Percentiles rank a stretch among this genome's conserved stretches.
phyloP scores from a whole-genome alignment of 768 basidiomycete species.

The Symmetrospora coprosmae region DNA sequence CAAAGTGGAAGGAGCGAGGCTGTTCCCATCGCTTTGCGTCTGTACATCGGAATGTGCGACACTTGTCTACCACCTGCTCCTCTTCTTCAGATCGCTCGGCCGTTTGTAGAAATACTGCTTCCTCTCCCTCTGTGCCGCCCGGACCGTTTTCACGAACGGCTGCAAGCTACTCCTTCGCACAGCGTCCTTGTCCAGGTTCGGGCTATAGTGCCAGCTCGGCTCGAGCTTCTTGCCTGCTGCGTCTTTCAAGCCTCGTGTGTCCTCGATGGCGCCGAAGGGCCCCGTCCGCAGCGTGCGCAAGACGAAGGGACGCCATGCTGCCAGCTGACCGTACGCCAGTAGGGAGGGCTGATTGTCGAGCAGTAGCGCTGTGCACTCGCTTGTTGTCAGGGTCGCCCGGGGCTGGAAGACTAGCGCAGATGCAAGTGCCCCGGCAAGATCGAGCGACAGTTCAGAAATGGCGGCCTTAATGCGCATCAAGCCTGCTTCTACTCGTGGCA shows the following conservation, averaged over 20 bases:
- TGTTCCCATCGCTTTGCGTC: too few species aligned
- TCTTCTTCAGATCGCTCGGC: neutral
- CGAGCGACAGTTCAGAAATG: neutral
- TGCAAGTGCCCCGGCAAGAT: slow-evolving; percentile 11
- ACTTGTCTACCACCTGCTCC: neutral
- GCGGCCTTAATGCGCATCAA: neutral
- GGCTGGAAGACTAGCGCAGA: slow-evolving; percentile 20
- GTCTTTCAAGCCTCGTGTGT: slow-evolving; percentile 6
- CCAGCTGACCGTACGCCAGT: neutral
- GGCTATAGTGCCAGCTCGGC: slow-evolving; percentile 11
- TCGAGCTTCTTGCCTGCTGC: slow-evolving; percentile 19
- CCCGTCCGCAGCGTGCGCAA: neutral
- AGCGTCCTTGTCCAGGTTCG: slow-evolving; percentile 5
- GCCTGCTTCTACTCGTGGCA: neutral
- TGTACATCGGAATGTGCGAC: neutral
- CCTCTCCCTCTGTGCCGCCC: neutral
- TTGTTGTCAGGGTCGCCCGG: slow-evolving; percentile 15
- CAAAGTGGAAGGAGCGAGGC: too few species aligned
- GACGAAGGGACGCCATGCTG: neutral
- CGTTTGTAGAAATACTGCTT: slow-evolving; percentile 22
- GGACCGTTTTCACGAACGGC: slow-evolving; percentile 21
- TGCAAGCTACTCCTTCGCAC: slow-evolving; percentile 11
- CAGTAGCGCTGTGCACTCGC: neutral
- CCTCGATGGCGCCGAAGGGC: slow-evolving; percentile 22
- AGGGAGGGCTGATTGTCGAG: slow-evolving; percentile 18